Evolutionary conservation across 805 yeast genomes (phyloP), one percentile per base, ranked within the genome.

Genomic region (Soucietia sequanensis): DNA sequence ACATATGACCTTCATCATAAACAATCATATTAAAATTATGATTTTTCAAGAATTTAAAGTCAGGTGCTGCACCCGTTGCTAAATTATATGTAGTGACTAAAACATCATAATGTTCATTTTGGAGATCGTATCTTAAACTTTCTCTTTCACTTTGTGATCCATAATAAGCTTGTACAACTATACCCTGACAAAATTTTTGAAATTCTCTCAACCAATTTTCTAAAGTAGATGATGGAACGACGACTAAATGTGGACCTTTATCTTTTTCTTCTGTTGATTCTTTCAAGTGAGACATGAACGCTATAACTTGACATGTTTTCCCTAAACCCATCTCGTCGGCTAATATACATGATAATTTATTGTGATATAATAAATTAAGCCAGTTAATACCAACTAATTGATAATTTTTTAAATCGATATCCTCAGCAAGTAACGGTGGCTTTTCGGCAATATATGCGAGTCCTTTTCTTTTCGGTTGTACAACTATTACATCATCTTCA

Each of bases 281-380:
- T 53, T 87, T 87, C 50, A 93, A 70, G 52, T 84, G 81, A 1
- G 98, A 89, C 54, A 93, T 65, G 54, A 93, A 93, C 6, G 97
- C 75, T 61, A 93, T 91, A 21, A 93, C 96, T 62, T 93, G 98
- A 56, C 95, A 84, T 0, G 99, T 93, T 56, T 93, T 93, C 40
- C 99, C 99, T 31, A 93, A 69, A 4, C 95, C 99, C 99, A 93
- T 93, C 58, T 93, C 99, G 64, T 93, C 99, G 0, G 99, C 99
- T 31, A 93, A 68, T 37, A 93, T 93, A 63, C 99, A 90, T 5
- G 96, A 88, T 37, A 93, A 69, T 12, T 79, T 73, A 52, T 84
- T 79, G 39, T 77, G 78, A 57, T 91, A 93, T 20, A 93, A 68
- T 35, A 91, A 59, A 42, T 81, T 73, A 35, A 93, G 68, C 99